These are phyloP conservation scores for Sporothrix dimorphospora DNA, from an alignment of 2,329 filamentous ascomycete genomes.

Conservation along the genomic window DNA sequence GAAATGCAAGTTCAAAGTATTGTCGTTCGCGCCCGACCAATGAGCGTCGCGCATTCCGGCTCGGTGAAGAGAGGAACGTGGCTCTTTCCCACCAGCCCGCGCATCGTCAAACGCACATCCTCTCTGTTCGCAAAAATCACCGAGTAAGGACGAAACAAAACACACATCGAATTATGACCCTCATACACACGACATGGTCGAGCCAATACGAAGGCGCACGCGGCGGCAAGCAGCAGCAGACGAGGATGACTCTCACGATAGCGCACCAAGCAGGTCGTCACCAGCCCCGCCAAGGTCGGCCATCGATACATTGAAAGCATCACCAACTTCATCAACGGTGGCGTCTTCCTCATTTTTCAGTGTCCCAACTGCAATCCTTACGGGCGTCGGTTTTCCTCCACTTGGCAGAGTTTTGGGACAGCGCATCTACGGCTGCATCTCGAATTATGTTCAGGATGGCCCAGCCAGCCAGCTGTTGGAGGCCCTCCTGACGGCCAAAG, in stretches of 20 bases:
- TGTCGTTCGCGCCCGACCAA: background rate
- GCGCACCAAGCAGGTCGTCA: background rate
- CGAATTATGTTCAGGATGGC: too few relatives aligned
- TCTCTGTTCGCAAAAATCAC: background rate
- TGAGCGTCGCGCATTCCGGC: background rate
- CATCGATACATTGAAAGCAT: background rate
- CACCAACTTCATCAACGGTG: background rate
- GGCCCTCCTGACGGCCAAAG: slow-evolving; percentile 22
- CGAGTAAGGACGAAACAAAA: too few relatives aligned
- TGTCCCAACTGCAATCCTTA: slow-evolving; percentile 16
- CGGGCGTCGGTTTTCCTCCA: slow-evolving; percentile 11
- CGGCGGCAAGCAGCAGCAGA: background rate
- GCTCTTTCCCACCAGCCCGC: background rate
- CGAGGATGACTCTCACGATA: too few relatives aligned
- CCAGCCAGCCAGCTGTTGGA: background rate
- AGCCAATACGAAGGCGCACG: background rate
- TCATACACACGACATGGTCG: background rate
- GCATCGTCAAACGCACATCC: background rate
- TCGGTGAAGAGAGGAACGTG: background rate
- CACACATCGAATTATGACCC: too few relatives aligned
- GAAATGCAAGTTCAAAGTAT: background rate
- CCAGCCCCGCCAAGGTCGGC: too few relatives aligned
- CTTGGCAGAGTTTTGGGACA: background rate
- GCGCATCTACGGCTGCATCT: background rate
- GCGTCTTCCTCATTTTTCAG: slow-evolving; percentile 25